Evolutionary conservation across 2,329 filamentous ascomycete genomes (phyloP), one percentile per base, ranked within the genome.

Genomic region (Lachnum nothofagi): DNA sequence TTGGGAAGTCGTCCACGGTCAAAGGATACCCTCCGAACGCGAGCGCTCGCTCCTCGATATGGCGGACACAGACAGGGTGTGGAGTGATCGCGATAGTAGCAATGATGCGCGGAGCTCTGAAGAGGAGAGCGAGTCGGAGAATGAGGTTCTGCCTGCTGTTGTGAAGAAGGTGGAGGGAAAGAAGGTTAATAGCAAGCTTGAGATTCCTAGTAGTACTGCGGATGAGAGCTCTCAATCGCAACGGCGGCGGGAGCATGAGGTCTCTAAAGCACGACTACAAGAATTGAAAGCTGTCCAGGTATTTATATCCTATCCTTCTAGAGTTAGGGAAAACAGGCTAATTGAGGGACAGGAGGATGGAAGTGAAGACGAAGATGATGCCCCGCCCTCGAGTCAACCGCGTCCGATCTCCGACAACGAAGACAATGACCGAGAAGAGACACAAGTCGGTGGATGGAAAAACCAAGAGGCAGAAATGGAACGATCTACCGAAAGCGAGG

Each of bases 351-450:
- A 20, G n/a, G 34, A 35, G 14, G 34, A 12, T 34, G 44, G 35
- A 25, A 42, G 39, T 35, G 31, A 33, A 12, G 31, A 33, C 17
- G 34, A 39, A 20, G 43, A 54, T 22, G 34, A 48, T 24, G 42
- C 46, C 7, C 56, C 51, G 12, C 53, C 52, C 22, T 56, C 52
- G 7, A 56, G 52, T 33, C 56, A 60, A 40, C 56, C 54, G 14
- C 38, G 54, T 20, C 46, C 37, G 14, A 16, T 31, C 6, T 49
- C 45, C n/a, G 33, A 38, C 5, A 40, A 44, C 33, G 40, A 38
- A 4, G 42, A 49, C 14, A 33, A 47, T 17, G 25, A 43, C n/a
- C n/a, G n/a, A n/a, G n/a, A n/a, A n/a, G n/a, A n/a, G n/a, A n/a
- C n/a, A n/a, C n/a, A n/a, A n/a, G n/a, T n/a, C n/a, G n/a, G n/a